Conservation (phyloP, 306 rosid genomes). For the Lathyrus sativus region DNA sequence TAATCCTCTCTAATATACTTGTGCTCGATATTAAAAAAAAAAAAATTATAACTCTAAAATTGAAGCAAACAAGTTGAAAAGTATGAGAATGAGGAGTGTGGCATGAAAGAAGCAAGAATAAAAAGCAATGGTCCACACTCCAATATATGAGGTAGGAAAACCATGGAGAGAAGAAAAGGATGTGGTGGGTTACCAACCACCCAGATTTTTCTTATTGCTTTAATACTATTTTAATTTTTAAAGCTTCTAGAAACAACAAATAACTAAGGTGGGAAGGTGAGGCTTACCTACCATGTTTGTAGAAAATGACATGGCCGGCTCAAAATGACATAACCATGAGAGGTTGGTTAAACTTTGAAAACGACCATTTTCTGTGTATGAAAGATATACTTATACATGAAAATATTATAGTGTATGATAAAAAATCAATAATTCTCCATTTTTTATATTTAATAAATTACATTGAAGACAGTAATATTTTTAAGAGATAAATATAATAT, state of each 20-base stretch:
- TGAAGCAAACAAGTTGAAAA: conserved; percentile 29
- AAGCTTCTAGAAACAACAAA: conserved; percentile 39
- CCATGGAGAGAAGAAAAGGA: conserved; percentile 4
- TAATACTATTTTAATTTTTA: conserved; percentile 1
- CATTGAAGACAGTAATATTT: too few species aligned
- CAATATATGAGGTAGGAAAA: conserved; percentile 36
- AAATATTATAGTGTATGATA: neutral
- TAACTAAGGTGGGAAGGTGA: conserved; percentile 38
- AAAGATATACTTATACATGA: neutral
- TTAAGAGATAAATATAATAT: too few species aligned
- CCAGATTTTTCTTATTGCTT: conserved; percentile 26
- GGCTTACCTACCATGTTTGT: conserved; percentile 46
- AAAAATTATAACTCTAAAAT: too few species aligned
- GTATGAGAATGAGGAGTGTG: conserved; percentile 30
- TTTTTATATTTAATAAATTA: too few species aligned
- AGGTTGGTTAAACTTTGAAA: conserved; percentile 39
- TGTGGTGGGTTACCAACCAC: conserved; percentile 45
- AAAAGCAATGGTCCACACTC: conserved; percentile 26
- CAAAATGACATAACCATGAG: conserved; percentile 29
- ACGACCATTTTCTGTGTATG: conserved; percentile 15
- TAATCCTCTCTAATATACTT: too few species aligned
- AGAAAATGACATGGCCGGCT: conserved; percentile 36
- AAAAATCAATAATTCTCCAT: neutral
- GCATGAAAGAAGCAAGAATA: conserved; percentile 23
- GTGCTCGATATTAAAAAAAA: too few species aligned